Evolutionary conservation across 2,329 filamentous ascomycete genomes (phyloP).

Genomic region (Aspergillus sp.): DNA sequence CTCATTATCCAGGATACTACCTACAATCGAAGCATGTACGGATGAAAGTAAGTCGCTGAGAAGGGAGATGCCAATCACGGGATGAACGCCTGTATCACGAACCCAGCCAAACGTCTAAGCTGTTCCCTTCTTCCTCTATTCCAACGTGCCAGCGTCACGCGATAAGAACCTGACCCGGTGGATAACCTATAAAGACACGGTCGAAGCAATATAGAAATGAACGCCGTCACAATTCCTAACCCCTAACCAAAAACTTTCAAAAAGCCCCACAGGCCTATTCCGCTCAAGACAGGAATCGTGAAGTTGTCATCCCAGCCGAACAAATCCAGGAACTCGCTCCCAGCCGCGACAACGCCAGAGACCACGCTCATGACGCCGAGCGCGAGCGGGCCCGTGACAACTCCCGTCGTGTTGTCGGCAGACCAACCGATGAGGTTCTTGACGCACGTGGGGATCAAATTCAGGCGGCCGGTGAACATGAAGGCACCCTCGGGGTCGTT

Average conservation of each 20-base stretch:
- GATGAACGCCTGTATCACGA: no score
- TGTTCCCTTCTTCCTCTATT: no score
- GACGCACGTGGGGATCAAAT: slow-evolving; percentile 60
- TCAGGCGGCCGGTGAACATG: slow-evolving; percentile 76
- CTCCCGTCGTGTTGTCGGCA: slow-evolving; percentile 50
- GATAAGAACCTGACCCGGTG: no score
- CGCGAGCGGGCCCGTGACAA: slow-evolving; percentile 69
- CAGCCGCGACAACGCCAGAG: slow-evolving; percentile 84
- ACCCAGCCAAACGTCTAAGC: no score
- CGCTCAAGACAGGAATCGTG: slow-evolving; percentile 90
- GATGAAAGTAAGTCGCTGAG: no score
- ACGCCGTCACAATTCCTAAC: not conserved
- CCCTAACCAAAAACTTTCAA: slow-evolving; percentile 72
- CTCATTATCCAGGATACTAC: not conserved
- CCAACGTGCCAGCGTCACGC: no score
- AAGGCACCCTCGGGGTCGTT: slow-evolving; percentile 70
- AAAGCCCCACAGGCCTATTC: slow-evolving; percentile 86
- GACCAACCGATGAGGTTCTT: slow-evolving; percentile 63
- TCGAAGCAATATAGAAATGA: not conserved
- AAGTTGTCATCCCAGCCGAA: slow-evolving; percentile 97
- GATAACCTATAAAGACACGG: not conserved
- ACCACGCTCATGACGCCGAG: slow-evolving; percentile 78
- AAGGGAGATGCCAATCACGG: no score
- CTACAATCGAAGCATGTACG: no score
- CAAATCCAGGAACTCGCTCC: slow-evolving; percentile 85